Evolutionary conservation across 2,329 filamentous ascomycete species (phyloP), one percentile per base, ranked within the genome.

Genomic region (Lasiodiplodia gonubiensis): DNA sequence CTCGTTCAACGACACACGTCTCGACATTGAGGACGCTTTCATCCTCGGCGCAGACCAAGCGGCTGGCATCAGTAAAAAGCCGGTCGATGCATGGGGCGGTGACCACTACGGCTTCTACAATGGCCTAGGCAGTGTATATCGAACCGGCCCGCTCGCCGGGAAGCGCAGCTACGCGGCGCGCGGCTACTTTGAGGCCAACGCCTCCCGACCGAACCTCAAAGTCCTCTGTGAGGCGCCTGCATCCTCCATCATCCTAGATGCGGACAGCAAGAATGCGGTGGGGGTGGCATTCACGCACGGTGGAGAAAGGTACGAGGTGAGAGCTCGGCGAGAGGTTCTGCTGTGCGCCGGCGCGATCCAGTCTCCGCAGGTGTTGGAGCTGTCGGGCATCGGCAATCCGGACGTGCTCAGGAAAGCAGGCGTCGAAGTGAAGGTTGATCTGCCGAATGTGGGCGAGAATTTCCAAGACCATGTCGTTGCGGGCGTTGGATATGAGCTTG

Each of bases 81-180:
- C 77, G 1, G 71, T 67, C 2, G 78, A 80, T 69, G 74, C 77
- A 1, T 79, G 77, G 73, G 72, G 70, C 66, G 77, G 78, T 3
- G 74, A 79, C 52, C 77, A 78, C 53, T 76, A 76, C 54, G 77
- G 76, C 23, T 76, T 76, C 68, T 78, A 72, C 71, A 75, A 74
- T 55, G 75, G 72, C 4, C 72, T 77, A 7, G 75, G 70, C n/a
- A 69, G 70, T 3, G 72, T 75, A 7, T 67, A 70, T 60, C 69
- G 75, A 10, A 72, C 68, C n/a, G 73, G 72, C 3, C 70, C 73
- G 3, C 72, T 76, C 68, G 73, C 74, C 64, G 77, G 77, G 8
- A 75, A 75, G 68, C 70, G 78, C 61, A 73, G 76, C 42, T 80
- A 80, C 67, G 72, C 78, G 18, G 77, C 76, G 8, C 69, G 76